Evolutionary conservation across 1,284 basidiomycete genomes (phyloP).

Genomic region (Erythrobasidium hasegawianum): DNA sequence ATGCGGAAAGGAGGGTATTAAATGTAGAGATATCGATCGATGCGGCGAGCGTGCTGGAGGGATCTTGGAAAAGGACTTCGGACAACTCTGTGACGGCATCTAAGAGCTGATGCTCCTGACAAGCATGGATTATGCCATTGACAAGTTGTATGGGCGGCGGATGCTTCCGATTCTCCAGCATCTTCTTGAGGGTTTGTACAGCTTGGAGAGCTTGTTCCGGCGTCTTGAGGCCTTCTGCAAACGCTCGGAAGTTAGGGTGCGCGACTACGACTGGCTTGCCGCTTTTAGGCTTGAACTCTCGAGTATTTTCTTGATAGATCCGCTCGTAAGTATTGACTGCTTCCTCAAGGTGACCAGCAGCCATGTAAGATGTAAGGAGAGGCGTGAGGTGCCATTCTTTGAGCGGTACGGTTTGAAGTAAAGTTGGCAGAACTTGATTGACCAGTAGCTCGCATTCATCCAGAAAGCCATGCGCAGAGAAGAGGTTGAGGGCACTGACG

Average conservation of each 20-base stretch:
- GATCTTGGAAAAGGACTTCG: not conserved
- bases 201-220: constrained; percentile 4
- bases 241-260: not conserved
- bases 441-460: constrained; percentile 17
- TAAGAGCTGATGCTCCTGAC: constrained; percentile 8
- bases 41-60: not conserved
- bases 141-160: constrained; percentile 3
- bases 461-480: constrained; percentile 9
- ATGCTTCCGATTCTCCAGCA: not conserved
- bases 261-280: not conserved
- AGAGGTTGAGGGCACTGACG: constrained; percentile 6
- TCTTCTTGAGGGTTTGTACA: not conserved
- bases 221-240: constrained; percentile 12
- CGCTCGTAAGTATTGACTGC: not conserved
- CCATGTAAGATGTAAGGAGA: constrained; percentile 8
- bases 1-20: not conserved
- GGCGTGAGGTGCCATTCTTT: constrained; percentile 30
- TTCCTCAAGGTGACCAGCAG: constrained; percentile 14
- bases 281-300: not conserved
- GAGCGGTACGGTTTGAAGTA: not conserved
- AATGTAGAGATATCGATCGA: constrained; percentile 1
- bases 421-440: not conserved
- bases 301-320: not conserved
- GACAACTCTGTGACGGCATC: not conserved
- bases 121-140: constrained; percentile 19